Conservation (phyloP, 164 flowering plant genomes). For the Aristolochia contorta region DNA sequence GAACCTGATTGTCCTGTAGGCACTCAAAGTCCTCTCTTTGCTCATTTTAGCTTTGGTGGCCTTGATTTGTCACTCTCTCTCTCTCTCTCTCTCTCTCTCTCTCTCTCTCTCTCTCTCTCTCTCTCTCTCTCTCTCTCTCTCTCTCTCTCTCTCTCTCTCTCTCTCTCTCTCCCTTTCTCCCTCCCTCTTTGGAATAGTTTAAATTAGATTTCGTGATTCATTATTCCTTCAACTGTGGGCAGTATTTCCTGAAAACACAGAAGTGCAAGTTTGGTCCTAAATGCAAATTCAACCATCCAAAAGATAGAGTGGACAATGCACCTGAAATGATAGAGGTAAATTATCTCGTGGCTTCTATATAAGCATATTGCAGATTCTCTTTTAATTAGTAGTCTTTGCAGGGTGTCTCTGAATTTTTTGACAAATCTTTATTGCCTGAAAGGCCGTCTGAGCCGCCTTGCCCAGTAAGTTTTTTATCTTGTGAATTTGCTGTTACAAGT, state of each 20-base stretch:
- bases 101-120: not conserved
- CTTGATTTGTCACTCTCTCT: not conserved
- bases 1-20: constrained; percentile 92
- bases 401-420: constrained; percentile 32
- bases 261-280: constrained; percentile 79
- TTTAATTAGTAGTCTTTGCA: constrained; percentile 13
- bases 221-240: constrained; percentile 14
- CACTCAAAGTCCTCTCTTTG: too few relatives aligned
- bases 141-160: too few relatives aligned
- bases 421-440: constrained; percentile 52
- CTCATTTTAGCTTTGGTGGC: not conserved
- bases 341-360: not conserved
- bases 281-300: constrained; percentile 97
- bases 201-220: not conserved
- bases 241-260: constrained; percentile 93
- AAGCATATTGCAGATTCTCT: not conserved
- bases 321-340: not conserved
- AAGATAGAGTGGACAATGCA: constrained; percentile 24
- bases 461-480: constrained; percentile 42
- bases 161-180: too few relatives aligned
- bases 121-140: too few relatives aligned
- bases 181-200: too few relatives aligned
- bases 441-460: constrained; percentile 87
- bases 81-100: not conserved
- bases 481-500: not conserved